These are phyloP conservation scores for Volutella citrinella DNA, from an alignment of 2,329 filamentous ascomycete genomes.

Conservation along the genomic window DNA sequence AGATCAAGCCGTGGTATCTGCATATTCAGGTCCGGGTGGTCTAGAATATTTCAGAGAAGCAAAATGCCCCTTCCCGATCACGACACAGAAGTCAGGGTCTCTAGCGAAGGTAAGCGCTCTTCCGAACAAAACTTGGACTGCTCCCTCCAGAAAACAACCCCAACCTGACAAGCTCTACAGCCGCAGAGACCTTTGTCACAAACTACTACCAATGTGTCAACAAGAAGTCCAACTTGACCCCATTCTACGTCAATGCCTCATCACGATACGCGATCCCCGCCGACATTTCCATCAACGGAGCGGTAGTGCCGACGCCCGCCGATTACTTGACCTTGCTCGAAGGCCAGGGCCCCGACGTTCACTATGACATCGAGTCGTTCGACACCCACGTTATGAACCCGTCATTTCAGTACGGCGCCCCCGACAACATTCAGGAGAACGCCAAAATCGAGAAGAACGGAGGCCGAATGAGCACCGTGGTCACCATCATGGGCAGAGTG, in stretches of 20 bases:
- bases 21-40: too few species aligned
- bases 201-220: constrained; percentile 75
- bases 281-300: constrained; percentile 79
- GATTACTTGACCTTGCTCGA: constrained; percentile 69
- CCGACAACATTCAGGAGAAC: constrained; percentile 40
- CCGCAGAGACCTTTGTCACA: constrained; percentile 68
- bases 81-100: constrained; percentile 43
- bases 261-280: constrained; percentile 53
- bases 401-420: constrained; percentile 57
- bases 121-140: neutral
- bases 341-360: constrained; percentile 53
- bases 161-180: constrained; percentile 38
- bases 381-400: constrained; percentile 78
- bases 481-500: constrained; percentile 73
- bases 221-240: constrained; percentile 55
- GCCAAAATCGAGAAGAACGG: constrained; percentile 47
- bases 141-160: neutral
- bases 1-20: too few species aligned
- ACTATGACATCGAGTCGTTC: constrained; percentile 72
- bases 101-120: constrained; percentile 42
- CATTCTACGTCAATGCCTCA: constrained; percentile 68
- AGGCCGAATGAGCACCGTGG: constrained; percentile 64
- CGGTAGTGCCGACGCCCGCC: constrained; percentile 56
- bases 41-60: too few species aligned
- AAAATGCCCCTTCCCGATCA: constrained; percentile 36